Base-by-base conservation (phyloP, 164 flowering plant genomes). In the Akebia trifoliata region DNA sequence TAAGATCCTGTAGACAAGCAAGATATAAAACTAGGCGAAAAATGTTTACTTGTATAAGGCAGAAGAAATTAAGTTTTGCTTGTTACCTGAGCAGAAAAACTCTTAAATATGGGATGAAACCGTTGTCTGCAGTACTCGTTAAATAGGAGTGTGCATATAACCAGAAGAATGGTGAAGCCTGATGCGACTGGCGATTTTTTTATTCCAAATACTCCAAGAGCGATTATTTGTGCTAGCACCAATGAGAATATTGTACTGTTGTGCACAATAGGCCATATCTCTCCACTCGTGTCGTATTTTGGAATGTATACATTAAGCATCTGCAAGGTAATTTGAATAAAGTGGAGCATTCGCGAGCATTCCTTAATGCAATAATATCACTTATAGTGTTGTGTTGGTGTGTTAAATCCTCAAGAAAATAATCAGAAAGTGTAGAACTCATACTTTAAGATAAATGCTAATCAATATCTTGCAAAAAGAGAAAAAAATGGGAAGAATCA, bases 231-330 rank as follows among this genome's bases (percentile, higher is more conserved):
- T 18, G 80, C 63, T 55, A 94, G 59, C 59, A 88, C 78, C 82
- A 94, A 61, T 7, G 99, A 86, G 72, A 91, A 85, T 49, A 94
- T 82, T 15, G 82, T 83, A 21, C 96, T 74, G 69, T 80, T 86
- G 76, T 94, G 97, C 29, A 74, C 77, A 52, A 87, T 74, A 42
- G 97, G 95, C 99, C 99, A 94, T 32, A 67, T 73, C 50, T 72
- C 77, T 32, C 99, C 99, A 48, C 94, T 85, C 31, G 71, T 80
- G 37, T 94, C 87, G 57, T 90, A 94, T 49, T 84, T 83, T 21
- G 78, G 14, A 1, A 73, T 37, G 57, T 94, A 94, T 17, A 94
- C 99, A 61, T 90, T 85, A 37, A 90, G 76, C 53, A 93, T 66
- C 98, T 91, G 90, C 58, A 76, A 54, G 15, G 47, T 11, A n/a